phyloP scores from a whole-genome alignment of 2,329 filamentous ascomycete species.

The Alternaria triticina region DNA sequence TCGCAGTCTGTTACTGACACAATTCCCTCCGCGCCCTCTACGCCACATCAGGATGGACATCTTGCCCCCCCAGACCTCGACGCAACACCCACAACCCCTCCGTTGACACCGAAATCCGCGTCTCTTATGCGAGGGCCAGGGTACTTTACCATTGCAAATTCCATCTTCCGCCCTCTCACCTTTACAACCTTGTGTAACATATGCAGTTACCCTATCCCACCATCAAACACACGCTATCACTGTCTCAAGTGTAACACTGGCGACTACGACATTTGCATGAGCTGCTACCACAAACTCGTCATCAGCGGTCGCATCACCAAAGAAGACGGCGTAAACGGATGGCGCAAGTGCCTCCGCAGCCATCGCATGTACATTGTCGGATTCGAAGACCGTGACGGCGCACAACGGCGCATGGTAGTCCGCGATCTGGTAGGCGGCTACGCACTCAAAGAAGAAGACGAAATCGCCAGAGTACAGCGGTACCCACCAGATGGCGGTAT shows the following conservation, averaged over 20 bases:
- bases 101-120: slow-evolving; percentile 50
- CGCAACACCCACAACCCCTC: slow-evolving; percentile 42
- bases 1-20: slow-evolving; percentile 5
- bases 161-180: slow-evolving; percentile 68
- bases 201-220: slow-evolving; percentile 75
- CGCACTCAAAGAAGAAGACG: slow-evolving; percentile 66
- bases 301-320: slow-evolving; percentile 68
- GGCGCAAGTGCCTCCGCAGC: slow-evolving; percentile 79
- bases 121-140: slow-evolving; percentile 50
- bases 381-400: slow-evolving; percentile 72
- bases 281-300: slow-evolving; percentile 76
- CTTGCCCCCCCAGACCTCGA: slow-evolving; percentile 36
- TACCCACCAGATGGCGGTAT: slow-evolving; percentile 80
- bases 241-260: slow-evolving; percentile 78
- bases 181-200: slow-evolving; percentile 81
- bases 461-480: slow-evolving; percentile 27
- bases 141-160: slow-evolving; percentile 42
- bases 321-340: slow-evolving; percentile 80
- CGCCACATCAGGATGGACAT: slow-evolving; percentile 25
- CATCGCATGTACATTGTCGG: slow-evolving; percentile 85
- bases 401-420: slow-evolving; percentile 71
- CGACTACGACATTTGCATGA: slow-evolving; percentile 85
- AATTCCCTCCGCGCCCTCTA: slow-evolving; percentile 19
- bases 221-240: slow-evolving; percentile 75
- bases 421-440: slow-evolving; percentile 79